Evolutionary conservation across 306 rosid species (phyloP), one percentile per base, ranked within the genome.

Genomic region (Acacia crassicarpa): DNA sequence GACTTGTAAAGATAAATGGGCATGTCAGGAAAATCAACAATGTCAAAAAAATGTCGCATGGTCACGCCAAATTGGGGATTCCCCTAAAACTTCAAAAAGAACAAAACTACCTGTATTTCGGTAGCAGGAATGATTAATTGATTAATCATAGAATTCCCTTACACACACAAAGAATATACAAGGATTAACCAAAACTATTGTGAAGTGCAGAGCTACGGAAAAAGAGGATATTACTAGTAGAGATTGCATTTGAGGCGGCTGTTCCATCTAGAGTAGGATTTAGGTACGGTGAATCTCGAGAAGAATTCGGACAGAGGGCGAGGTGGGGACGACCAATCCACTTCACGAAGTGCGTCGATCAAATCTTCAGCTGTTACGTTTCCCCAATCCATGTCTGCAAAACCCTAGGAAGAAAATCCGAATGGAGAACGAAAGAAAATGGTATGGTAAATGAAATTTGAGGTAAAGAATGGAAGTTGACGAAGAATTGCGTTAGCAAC

Each of bases 211-310:
- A 68, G 30, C 40, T 20, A 23, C 4, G 33, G 23, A 30, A 59
- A 30, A 12, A 3, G 33, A 46, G 32, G 23, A 58, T 1, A 58
- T 80, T 88, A 96, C 99, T 96, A 96, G 89, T 96, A 93, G 87
- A 96, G 91, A 81, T 96, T 96, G 99, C 99, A 96, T 88, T 96
- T 96, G 90, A 96, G 92, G 81, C 99, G 98, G 91, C 97, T 92
- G 63, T 78, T 90, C 99, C 98, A 96, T 85, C 92, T 93, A 84
- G 94, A 46, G 33, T 83, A 91, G 23, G 99, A 92, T 88, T 94
- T 78, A 23, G 99, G 99, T 53, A 87, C 17, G 41, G 99, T 86
- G 90, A 96, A 96, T 78, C 92, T 86, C 48, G 98, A 93, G 92
- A 96, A 93, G 92, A 96, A 93, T 86, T 96, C 99, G 0, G 94